A percentile compares a stretch with the other conserved stretches of the same genome.
Conservation (phyloP, 306 rosid genomes). For the Ormosia semicastrata region DNA sequence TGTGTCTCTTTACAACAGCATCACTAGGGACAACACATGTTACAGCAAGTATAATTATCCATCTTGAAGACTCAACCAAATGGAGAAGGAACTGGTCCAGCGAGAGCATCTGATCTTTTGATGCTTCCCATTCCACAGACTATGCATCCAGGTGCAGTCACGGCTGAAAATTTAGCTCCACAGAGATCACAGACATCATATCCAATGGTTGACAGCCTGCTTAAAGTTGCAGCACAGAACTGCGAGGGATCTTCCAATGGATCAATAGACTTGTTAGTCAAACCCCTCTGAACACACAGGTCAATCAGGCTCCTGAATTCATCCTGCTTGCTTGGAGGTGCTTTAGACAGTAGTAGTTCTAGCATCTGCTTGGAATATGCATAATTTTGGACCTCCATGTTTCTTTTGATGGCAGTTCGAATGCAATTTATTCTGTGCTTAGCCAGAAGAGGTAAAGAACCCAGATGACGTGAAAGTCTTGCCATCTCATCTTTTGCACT, state of each 20-base stretch:
- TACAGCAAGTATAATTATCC: background rate
- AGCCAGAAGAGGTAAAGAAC: constrained; percentile 94
- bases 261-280: constrained; percentile 87
- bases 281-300: constrained; percentile 89
- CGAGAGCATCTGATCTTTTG: constrained; percentile 85
- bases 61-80: constrained; percentile 58
- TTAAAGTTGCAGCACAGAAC: constrained; percentile 87
- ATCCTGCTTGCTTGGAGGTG: constrained; percentile 89
- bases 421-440: constrained; percentile 93
- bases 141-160: constrained; percentile 84
- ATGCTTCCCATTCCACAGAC: constrained; percentile 99
- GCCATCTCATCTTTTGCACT: constrained; percentile 99
- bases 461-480: constrained; percentile 91
- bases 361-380: constrained; percentile 94
- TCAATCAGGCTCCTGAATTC: constrained; percentile 82
- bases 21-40: background rate
- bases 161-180: constrained; percentile 93
- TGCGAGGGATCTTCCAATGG: constrained; percentile 94
- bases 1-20: constrained; percentile 2
- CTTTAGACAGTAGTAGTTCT: constrained; percentile 83
- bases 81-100: constrained; percentile 89
- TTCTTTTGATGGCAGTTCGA: constrained; percentile 91
- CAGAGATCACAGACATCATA: constrained; percentile 95
- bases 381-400: constrained; percentile 94
- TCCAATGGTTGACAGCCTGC: constrained; percentile 94